Percentiles rank a stretch among this genome's conserved stretches.
These are phyloP conservation scores for Heterobasidion irregulare DNA, from an alignment of 1,284 basidiomycete genomes.

Conservation along the genomic window DNA sequence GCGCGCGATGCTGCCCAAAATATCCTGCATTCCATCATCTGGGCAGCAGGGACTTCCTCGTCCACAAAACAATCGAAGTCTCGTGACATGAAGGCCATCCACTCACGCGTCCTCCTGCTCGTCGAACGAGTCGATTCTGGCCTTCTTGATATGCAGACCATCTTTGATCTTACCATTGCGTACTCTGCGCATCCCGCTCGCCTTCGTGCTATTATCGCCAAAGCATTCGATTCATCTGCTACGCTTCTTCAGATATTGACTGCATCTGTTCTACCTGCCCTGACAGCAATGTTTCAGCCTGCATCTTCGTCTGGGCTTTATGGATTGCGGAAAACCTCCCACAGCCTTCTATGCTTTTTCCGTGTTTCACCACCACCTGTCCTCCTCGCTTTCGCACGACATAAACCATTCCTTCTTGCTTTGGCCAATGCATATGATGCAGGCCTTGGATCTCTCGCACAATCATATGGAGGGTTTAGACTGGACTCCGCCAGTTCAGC, in stretches of 20 bases:
- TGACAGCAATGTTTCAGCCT: constrained; percentile 39
- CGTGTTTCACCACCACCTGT: constrained; percentile 38
- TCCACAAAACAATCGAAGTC: constrained; percentile 7
- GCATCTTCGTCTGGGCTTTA: constrained; percentile 44
- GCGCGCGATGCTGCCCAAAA: constrained; percentile 44
- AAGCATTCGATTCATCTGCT: constrained; percentile 25
- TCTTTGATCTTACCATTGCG: constrained; percentile 55
- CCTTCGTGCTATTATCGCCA: constrained; percentile 34
- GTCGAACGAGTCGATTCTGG: constrained; percentile 40
- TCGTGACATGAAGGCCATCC: constrained; percentile 27
- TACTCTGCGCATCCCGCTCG: constrained; percentile 40
- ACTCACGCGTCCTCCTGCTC: constrained; percentile 44
- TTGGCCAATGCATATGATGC: constrained; percentile 51
- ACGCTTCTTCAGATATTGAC: constrained; percentile 24
- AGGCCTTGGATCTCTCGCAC: constrained; percentile 43
- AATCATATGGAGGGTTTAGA: constrained; percentile 51
- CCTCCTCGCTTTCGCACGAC: constrained; percentile 40
- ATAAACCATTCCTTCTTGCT: constrained; percentile 43
- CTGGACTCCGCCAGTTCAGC: constrained; percentile 15
- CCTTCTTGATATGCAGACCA: constrained; percentile 37
- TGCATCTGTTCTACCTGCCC: constrained; percentile 44
- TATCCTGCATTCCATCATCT: constrained; percentile 46
- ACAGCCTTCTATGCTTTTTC: constrained; percentile 49
- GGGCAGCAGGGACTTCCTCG: constrained; percentile 24
- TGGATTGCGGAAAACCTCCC: constrained; percentile 51